A percentile compares a stretch with the other conserved stretches of the same genome.
phyloP scores from a whole-genome alignment of 164 flowering plant genomes.

The Vitis rotundifolia region DNA sequence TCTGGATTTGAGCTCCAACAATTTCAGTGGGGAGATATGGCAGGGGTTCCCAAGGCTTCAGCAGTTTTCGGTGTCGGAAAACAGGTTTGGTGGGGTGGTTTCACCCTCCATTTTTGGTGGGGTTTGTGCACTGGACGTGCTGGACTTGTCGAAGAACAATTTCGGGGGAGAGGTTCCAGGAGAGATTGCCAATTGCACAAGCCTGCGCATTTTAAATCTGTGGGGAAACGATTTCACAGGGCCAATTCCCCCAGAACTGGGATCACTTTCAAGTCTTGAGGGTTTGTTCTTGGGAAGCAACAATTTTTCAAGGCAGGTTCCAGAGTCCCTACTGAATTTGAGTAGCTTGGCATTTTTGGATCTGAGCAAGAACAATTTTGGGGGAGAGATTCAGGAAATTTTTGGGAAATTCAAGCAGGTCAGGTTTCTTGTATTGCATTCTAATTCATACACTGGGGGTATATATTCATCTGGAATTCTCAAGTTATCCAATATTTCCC shows the following conservation, averaged over 20 bases:
- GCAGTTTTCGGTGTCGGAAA: conserved; percentile 57
- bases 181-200: conserved; percentile 53
- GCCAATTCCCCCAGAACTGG: conserved; percentile 54
- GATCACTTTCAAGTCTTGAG: conserved; percentile 42
- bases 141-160: conserved; percentile 72
- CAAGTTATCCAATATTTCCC: conserved; percentile 36
- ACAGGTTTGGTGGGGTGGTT: conserved; percentile 47
- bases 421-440: conserved; percentile 57
- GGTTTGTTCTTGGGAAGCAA: conserved; percentile 65
- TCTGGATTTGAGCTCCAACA: conserved; percentile 71
- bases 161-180: conserved; percentile 53
- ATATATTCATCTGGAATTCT: conserved; percentile 65
- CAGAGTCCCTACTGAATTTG: conserved; percentile 53
- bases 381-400: conserved; percentile 58
- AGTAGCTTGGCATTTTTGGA: conserved; percentile 57
- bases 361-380: conserved; percentile 58
- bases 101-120: conserved; percentile 29
- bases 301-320: conserved; percentile 55
- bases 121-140: conserved; percentile 46
- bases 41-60: conserved; percentile 42
- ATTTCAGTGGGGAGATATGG: conserved; percentile 59
- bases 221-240: conserved; percentile 72
- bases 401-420: conserved; percentile 59
- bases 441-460: conserved; percentile 71
- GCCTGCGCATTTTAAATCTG: conserved; percentile 40